phyloP scores from a whole-genome alignment of 495 filamentous ascomycete genomes.

The Neurospora sp. region DNA sequence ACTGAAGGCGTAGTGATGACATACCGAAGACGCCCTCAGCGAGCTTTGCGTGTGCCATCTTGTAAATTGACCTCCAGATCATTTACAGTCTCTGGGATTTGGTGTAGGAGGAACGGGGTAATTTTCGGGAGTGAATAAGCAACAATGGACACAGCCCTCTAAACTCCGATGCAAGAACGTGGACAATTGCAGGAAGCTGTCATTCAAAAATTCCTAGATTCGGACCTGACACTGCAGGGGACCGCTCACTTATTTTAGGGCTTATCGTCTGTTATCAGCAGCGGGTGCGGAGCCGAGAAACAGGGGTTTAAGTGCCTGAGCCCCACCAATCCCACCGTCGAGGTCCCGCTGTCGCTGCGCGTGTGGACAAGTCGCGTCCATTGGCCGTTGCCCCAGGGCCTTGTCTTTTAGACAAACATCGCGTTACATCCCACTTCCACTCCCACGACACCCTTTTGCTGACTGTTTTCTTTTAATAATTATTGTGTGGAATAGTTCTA shows the following conservation, averaged over 20 bases:
- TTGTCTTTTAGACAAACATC: neutral
- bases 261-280: neutral
- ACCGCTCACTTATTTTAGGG: neutral
- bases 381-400: neutral
- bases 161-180: neutral
- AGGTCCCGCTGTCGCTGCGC: neutral
- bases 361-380: neutral
- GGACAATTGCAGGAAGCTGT: neutral
- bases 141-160: neutral
- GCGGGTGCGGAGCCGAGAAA: neutral
- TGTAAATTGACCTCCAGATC: conserved; percentile 16
- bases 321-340: neutral
- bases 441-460: neutral
- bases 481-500: neutral
- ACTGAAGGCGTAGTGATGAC: conserved; percentile 1
- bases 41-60: conserved; percentile 50
- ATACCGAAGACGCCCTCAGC: conserved; percentile 69
- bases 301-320: neutral
- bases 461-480: neutral
- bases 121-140: neutral
- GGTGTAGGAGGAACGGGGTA: too few relatives aligned
- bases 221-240: neutral
- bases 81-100: conserved; percentile 9
- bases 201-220: neutral
- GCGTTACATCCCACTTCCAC: neutral